phyloP scores from a whole-genome alignment of 257 asterid genomes.

The Prunella vulgaris region DNA sequence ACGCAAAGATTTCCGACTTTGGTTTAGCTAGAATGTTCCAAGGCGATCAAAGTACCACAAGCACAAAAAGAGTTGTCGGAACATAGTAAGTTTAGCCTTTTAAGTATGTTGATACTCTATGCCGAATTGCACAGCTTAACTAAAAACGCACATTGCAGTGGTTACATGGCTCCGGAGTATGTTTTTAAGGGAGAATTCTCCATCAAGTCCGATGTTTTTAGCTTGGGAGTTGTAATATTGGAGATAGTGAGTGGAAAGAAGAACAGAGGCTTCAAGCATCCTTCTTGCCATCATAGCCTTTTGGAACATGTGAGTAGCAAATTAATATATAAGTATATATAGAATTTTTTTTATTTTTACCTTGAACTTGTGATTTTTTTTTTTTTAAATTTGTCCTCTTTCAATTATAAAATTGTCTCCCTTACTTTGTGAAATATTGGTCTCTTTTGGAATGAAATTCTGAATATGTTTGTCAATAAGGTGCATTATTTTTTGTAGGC shows the following conservation, averaged over 20 bases:
- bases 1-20: slow-evolving; percentile 14
- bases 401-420: no score
- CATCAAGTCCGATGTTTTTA: slow-evolving; percentile 12
- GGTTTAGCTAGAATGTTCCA: slow-evolving; percentile 17
- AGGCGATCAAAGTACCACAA: background rate
- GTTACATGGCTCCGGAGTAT: background rate
- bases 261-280: background rate
- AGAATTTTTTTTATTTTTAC: no score
- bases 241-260: slow-evolving; percentile 21
- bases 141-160: background rate
- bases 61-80: slow-evolving; percentile 13
- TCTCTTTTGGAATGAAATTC: no score
- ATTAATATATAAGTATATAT: no score
- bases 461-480: no score
- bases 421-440: no score
- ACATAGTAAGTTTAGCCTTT: background rate
- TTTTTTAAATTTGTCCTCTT: no score
- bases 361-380: no score
- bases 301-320: background rate
- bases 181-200: background rate
- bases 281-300: background rate
- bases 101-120: no score
- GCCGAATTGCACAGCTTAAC: background rate
- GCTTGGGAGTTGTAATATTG: slow-evolving; percentile 19
- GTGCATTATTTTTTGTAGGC: background rate